Conservation (phyloP, 148 eudicot genomes). For the Rhododendron vialii region DNA sequence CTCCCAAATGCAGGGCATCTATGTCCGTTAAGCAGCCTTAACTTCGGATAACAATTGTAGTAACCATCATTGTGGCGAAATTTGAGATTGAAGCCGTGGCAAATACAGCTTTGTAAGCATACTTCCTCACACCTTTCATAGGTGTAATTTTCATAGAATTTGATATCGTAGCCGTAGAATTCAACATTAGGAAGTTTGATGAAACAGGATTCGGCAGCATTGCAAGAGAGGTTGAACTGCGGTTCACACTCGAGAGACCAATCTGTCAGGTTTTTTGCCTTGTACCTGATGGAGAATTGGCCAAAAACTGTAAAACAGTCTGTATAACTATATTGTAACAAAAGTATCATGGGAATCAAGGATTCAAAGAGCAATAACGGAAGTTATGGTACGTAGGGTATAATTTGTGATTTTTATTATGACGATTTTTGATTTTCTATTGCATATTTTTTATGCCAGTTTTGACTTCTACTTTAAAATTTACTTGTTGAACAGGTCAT, state of each 20-base stretch:
- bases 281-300: not conserved
- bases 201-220: not conserved
- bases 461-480: no score
- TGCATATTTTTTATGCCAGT: no score
- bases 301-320: not conserved
- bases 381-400: no score
- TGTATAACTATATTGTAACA: no score
- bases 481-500: no score
- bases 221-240: not conserved
- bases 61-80: no score
- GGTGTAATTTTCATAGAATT: constrained; percentile 1
- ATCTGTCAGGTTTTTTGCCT: constrained; percentile 21
- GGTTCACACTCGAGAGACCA: constrained; percentile 39
- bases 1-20: not conserved
- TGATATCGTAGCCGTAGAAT: constrained; percentile 22
- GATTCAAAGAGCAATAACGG: no score
- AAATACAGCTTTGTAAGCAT: constrained; percentile 19
- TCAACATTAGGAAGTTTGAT: constrained; percentile 13
- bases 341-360: no score
- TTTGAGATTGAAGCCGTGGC: constrained; percentile 27
- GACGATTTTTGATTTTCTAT: no score
- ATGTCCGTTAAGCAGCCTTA: constrained; percentile 22
- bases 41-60: constrained; percentile 21
- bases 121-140: constrained; percentile 8
- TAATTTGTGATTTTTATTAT: no score